Evolutionary conservation across 345 rosid genomes (phyloP).

Genomic region (Eucalyptus regnans): DNA sequence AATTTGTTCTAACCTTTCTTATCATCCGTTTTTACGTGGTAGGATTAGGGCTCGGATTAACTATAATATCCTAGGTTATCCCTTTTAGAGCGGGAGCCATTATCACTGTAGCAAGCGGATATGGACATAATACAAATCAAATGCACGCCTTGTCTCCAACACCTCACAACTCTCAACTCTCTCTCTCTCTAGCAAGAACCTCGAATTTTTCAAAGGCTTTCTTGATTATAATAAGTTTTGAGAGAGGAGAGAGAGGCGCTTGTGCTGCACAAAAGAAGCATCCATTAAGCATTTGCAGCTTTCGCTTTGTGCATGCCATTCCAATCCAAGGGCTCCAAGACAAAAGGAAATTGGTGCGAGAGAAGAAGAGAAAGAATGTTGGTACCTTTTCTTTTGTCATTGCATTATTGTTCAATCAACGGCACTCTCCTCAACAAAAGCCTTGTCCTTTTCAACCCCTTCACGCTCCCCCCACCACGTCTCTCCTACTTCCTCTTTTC

Average conservation of each 20-base stretch:
- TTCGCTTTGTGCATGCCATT: constrained; percentile 64
- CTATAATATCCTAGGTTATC: neutral
- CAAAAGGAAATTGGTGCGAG: constrained; percentile 12
- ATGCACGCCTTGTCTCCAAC: neutral
- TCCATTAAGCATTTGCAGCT: constrained; percentile 48
- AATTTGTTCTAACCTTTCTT: neutral
- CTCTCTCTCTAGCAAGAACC: neutral
- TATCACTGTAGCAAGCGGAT: neutral
- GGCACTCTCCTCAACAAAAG: neutral
- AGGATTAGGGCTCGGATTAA: neutral
- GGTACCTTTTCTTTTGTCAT: constrained; percentile 20
- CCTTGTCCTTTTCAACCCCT: constrained; percentile 18
- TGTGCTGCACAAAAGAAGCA: constrained; percentile 22
- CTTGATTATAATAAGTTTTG: neutral
- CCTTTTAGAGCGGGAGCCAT: neutral
- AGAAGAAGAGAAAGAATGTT: constrained; percentile 18
- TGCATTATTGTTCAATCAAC: constrained; percentile 32
- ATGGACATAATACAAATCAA: neutral
- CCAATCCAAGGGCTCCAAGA: constrained; percentile 41
- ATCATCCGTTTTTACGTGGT: neutral
- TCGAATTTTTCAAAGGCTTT: neutral
- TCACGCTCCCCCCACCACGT: neutral
- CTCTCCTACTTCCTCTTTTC: neutral
- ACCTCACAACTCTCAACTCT: neutral
- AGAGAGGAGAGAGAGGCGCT: neutral